Base-by-base conservation (phyloP, 257 asterid genomes). In the Jacaranda copaia region DNA sequence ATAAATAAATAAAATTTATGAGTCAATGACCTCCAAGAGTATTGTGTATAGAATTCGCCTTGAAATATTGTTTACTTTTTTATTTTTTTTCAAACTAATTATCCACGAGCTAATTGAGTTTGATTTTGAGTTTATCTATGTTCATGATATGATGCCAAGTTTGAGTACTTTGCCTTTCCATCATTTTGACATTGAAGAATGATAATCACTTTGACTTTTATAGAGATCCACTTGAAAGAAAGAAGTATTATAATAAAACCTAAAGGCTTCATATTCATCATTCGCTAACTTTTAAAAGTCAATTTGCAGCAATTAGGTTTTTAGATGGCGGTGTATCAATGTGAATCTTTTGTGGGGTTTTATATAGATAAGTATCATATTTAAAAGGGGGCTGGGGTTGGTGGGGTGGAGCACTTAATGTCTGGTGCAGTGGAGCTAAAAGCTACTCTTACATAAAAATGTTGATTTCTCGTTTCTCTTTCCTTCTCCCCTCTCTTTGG, bases 201-300 rank as follows among this genome's bases (percentile, higher is more conserved):
- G 19, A 19, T 9, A 19, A 45, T 46, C 56, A 63, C 45, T 66
- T 43, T 43, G 39, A 67, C n/a, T 67, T 45, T 43, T 13, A 43
- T 25, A 46, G 40, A 19, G 18, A 45, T 68, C 73, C 59, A 68
- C 73, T 68, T 68, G 73, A 53, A 68, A 10, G 3, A 36, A 63
- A 4, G 16, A 40, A 18, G n/a, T 16, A 16, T 15, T 45, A 67
- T 67, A 5, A 10, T 19, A 5, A 67, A 12, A 13, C 36, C 14
- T 32, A 4, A 45, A n/a, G 51, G 53, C 53, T 65, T n/a, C 52
- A 42, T 13, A 49, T 13, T 42, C 46, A 42, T 42, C 15, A 20
- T 20, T 68, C 40, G 48, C 3, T 3, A 48, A 32, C 25, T 68
- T 68, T 14, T 48, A 12, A 19, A 48, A 68, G 74, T 49, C 63